phyloP scores from a whole-genome alignment of 495 filamentous ascomycete genomes.

The Penicillium subrubescens region DNA sequence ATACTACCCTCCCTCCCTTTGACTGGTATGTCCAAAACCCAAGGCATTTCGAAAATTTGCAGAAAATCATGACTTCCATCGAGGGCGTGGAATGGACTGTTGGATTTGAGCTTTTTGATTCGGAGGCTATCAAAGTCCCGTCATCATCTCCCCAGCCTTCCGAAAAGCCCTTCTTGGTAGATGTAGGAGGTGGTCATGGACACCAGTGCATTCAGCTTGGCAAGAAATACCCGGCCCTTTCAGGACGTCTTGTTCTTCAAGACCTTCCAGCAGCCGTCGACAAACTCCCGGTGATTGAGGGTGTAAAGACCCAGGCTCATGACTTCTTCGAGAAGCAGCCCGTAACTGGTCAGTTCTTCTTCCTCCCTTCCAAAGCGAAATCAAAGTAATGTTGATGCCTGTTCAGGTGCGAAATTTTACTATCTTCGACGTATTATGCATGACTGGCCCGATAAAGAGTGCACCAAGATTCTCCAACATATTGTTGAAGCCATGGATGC shows the following conservation, averaged over 20 bases:
- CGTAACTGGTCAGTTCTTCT: constrained; percentile 35
- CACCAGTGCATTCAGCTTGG: constrained; percentile 51
- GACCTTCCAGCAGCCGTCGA: constrained; percentile 50
- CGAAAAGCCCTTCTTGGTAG: constrained; percentile 45
- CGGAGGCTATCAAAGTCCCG: constrained; percentile 16
- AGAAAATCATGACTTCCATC: constrained; percentile 40
- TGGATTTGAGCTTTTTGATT: constrained; percentile 28
- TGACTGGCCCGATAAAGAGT: constrained; percentile 38
- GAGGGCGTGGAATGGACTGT: constrained; percentile 36
- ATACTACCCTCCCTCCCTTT: constrained; percentile 44
- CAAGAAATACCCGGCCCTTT: constrained; percentile 41
- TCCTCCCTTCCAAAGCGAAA: neutral
- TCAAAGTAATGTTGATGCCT: constrained; percentile 8
- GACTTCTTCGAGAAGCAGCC: constrained; percentile 56
- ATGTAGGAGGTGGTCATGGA: constrained; percentile 57
- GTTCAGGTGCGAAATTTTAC: constrained; percentile 42
- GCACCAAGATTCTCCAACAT: constrained; percentile 36
- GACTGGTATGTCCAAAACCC: constrained; percentile 43
- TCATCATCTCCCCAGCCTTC: constrained; percentile 5
- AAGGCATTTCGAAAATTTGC: constrained; percentile 35
- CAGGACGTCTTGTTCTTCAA: constrained; percentile 54
- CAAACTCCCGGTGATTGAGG: constrained; percentile 36
- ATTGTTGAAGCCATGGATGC: constrained; percentile 32
- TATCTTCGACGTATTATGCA: constrained; percentile 46
- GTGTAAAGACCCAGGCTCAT: constrained; percentile 47